Conservation (phyloP, 164 flowering plant species). For the grape (Vitis vinifera) region ASM3070453v1 NC_081816.1:16602501-16603000, state of each 20-base stretch:
- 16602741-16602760: conserved; percentile 22
- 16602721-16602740: conserved; percentile 24
- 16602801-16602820: conserved; percentile 60
- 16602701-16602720: conserved; percentile 24
- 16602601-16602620: background rate
- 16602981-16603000: background rate
- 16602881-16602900: conserved; percentile 44
- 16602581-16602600: conserved; percentile 4
- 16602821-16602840: conserved; percentile 61
- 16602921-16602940: conserved; percentile 8
- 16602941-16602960: conserved; percentile 2
- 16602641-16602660: conserved; percentile 3
- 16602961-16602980: background rate
- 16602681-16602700: conserved; percentile 33
- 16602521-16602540: conserved; percentile 37
- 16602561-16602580: conserved; percentile 48
- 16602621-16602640: background rate
- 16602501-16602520: conserved; percentile 40
- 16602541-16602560: conserved; percentile 38
- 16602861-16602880: conserved; percentile 63
- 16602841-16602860: conserved; percentile 70
- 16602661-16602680: conserved; percentile 44
- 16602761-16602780: conserved; percentile 33
- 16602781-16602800: conserved; percentile 43
- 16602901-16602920: conserved; percentile 37